Base-by-base conservation (phyloP, 768 basidiomycete species). In the Mycena olivaceomarginata region DNA sequence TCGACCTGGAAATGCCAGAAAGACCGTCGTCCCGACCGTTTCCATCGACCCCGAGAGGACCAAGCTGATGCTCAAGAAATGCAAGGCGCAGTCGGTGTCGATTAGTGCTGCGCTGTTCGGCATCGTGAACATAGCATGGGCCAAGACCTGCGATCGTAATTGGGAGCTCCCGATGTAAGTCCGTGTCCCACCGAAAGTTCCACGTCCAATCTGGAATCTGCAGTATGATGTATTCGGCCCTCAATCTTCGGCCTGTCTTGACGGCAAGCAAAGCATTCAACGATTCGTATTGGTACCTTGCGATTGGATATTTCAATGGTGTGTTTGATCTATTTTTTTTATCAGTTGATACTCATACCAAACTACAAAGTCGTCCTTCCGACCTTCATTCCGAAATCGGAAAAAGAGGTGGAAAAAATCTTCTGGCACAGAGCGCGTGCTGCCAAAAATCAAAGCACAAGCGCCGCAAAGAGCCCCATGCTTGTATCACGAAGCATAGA, bases 201-300 rank as follows among this genome's bases (percentile, higher is more conserved):
- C 31, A 46, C 16, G 57, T 37, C 59, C 37, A 31, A 78, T 70
- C 51, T 18, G 7, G 20, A 53, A 57, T 13, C n/a, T 64, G 60
- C 73, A 93, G 92, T 72, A 91, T 97, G 92, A 93, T 97, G 91
- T 97, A 97, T 83, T 95, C 95, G 10, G 95, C 96, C 15, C 87
- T 96, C 65, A 97, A 97, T 84, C 86, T 96, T 51, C 91, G 96
- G 4, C 92, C 94, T 6, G 90, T 91, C 81, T 85, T 93, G 53
- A 80, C 86, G 53, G 85, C 85, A 39, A 85, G 87, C 70, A 88
- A 86, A 67, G 81, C 88, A 4, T 81, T 87, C 22, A 86, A 90
- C 78, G 89, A 90, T 76, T 96, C 95, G 13, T 95, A 95, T 86
- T 96, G 94, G 93, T 95, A 93, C 87, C 88, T 96, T 45, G 92